These are phyloP conservation scores for Cutaneotrichosporon arboriforme DNA, from an alignment of 1,284 basidiomycete species.

Conservation along the genomic window DNA sequence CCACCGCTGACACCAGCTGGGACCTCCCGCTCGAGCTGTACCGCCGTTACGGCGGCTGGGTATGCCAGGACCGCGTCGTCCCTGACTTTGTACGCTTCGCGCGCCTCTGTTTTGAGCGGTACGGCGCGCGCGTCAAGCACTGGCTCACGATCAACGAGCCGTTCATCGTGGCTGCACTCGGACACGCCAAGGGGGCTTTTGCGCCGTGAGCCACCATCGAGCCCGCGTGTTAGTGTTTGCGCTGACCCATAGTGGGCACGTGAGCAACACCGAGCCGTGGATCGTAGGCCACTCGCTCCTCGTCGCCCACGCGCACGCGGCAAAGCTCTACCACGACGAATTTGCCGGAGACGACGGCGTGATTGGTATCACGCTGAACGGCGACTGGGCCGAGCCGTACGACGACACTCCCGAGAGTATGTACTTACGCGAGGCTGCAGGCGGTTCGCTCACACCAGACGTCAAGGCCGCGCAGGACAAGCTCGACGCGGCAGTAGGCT, in stretches of 20 bases:
- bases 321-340: constrained; percentile 59
- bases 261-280: constrained; percentile 65
- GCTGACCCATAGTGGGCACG: constrained; percentile 40
- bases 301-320: constrained; percentile 62
- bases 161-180: constrained; percentile 64
- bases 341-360: constrained; percentile 53
- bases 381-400: constrained; percentile 64
- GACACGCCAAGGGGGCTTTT: constrained; percentile 48
- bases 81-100: constrained; percentile 63
- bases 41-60: constrained; percentile 63
- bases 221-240: neutral
- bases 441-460: constrained; percentile 47
- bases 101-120: constrained; percentile 63
- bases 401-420: constrained; percentile 61
- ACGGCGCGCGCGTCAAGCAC: constrained; percentile 68
- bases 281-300: constrained; percentile 66
- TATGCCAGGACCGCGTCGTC: constrained; percentile 58
- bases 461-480: constrained; percentile 61
- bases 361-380: constrained; percentile 71
- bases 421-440: constrained; percentile 25
- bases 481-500: constrained; percentile 59
- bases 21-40: constrained; percentile 66
- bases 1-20: constrained; percentile 49
- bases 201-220: constrained; percentile 16
- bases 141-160: constrained; percentile 66